phyloP scores from a whole-genome alignment of 2,329 filamentous ascomycete genomes.

The Claviceps cyperi region DNA sequence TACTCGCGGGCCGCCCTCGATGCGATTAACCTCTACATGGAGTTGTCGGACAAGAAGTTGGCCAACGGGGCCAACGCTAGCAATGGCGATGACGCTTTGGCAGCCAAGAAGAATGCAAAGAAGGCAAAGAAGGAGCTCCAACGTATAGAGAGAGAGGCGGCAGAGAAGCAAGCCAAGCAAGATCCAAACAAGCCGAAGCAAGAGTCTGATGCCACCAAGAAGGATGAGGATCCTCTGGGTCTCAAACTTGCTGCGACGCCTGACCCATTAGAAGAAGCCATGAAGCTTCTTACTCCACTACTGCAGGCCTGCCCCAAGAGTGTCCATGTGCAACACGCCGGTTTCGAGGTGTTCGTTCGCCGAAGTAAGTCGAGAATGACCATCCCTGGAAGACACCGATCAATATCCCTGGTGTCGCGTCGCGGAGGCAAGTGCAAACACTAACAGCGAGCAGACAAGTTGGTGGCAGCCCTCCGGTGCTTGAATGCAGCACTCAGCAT shows the following conservation, averaged over 20 bases:
- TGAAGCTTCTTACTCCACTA: conserved; percentile 72
- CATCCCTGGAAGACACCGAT: neutral
- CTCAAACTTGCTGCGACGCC: conserved; percentile 65
- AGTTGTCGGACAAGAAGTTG: conserved; percentile 61
- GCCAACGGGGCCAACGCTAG: conserved; percentile 40
- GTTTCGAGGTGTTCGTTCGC: conserved; percentile 81
- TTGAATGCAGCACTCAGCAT: conserved; percentile 59
- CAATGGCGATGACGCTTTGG: conserved; percentile 42
- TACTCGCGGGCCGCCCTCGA: conserved; percentile 72
- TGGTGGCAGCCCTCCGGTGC: conserved; percentile 73
- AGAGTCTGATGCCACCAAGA: conserved; percentile 61
- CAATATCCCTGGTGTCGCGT: neutral
- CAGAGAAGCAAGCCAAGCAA: conserved; percentile 62
- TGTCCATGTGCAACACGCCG: conserved; percentile 67
- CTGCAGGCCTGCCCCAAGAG: conserved; percentile 71
- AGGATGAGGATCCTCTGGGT: conserved; percentile 79
- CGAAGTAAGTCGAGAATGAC: conserved; percentile 45
- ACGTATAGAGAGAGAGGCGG: conserved; percentile 57
- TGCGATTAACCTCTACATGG: conserved; percentile 67
- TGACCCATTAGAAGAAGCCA: conserved; percentile 71
- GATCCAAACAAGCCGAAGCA: conserved; percentile 68
- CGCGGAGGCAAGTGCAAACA: neutral
- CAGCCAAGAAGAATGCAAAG: conserved; percentile 77
- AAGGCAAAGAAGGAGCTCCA: conserved; percentile 69
- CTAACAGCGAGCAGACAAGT: conserved; percentile 49